Evolutionary conservation across 805 yeast species (phyloP).

Genomic region (Priceomyces fermenticarens): DNA sequence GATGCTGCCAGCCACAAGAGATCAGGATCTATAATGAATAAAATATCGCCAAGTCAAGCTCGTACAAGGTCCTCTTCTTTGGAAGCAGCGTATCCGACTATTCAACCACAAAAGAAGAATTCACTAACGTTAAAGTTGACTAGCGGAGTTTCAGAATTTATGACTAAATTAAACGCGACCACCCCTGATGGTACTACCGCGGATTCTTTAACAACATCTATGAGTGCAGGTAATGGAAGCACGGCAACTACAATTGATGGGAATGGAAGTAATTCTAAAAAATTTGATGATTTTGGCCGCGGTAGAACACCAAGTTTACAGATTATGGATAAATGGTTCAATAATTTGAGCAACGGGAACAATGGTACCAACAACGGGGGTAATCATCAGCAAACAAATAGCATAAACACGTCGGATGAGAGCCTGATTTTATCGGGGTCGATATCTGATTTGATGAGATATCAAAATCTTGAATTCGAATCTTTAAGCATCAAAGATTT

Average conservation of each 20-base stretch:
- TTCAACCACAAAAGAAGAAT: conserved; percentile 20
- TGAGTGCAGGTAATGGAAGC: conserved; percentile 5
- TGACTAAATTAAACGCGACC: conserved; percentile 33
- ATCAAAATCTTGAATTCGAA: conserved; percentile 34
- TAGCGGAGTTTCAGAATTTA: conserved; percentile 40
- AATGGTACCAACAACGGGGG: not conserved
- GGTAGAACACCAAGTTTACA: conserved; percentile 38
- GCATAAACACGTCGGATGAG: conserved; percentile 6
- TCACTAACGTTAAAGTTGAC: conserved; percentile 37
- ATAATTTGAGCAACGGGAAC: conserved; percentile 18
- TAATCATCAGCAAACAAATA: conserved; percentile 5
- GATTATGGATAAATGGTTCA: conserved; percentile 44
- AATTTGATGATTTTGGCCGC: conserved; percentile 25
- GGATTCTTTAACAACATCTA: conserved; percentile 5
- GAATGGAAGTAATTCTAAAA: conserved; percentile 9
- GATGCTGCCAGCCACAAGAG: conserved; percentile 6
- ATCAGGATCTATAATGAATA: conserved; percentile 25
- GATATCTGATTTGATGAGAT: conserved; percentile 28
- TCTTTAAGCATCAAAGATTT: conserved; percentile 33
- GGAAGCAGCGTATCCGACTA: conserved; percentile 13
- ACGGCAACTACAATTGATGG: conserved; percentile 34
- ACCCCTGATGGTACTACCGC: conserved; percentile 17
- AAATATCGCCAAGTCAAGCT: conserved; percentile 33
- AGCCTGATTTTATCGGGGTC: conserved; percentile 5
- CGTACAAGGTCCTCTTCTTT: conserved; percentile 39